Evolutionary conservation across 495 filamentous ascomycete genomes (phyloP), one percentile per base, ranked within the genome.

Genomic region (Penicillium maclennaniae): DNA sequence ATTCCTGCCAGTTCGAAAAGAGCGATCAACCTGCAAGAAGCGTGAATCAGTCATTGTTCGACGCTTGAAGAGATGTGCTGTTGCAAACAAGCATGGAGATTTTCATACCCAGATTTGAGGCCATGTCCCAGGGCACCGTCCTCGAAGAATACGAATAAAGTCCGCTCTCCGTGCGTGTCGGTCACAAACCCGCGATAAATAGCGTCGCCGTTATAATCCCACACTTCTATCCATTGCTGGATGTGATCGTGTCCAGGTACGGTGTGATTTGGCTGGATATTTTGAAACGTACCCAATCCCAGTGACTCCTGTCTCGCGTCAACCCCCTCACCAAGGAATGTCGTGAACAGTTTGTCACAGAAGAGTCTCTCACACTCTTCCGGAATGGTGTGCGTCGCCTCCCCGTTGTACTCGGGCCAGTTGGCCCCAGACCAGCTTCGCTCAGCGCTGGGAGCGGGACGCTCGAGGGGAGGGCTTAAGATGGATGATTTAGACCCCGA

Each of bases 341-440:
- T 88, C 75, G 84, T 73, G 72, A 79, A 85, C 86, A 97, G 83
- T 77, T 82, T 87, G 83, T 91, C 88, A 80, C 92, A 97, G 81
- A 97, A 93, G 82, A 97, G 92, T 76, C 92, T 97, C 91, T 96
- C 92, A 97, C 92, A 95, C 89, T 96, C 90, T 89, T 83, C 92
- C 89, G 86, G 88, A 80, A 97, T 95, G 77, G 83, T 84, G 74
- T 89, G 83, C 86, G 87, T 82, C 83, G 91, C 91, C 88, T 89
- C 91, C 87, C 84, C 86, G 81, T 81, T 82, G 67, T 83, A 69
- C 69, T 74, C 79, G 69, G 66, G 52, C 65, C 64, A 54, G 50
- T 55, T 61, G 31, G 64, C 62, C 43, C 64, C 65, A 47, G 65
- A 45, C 66, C 66, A 77, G 64, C 73, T 77, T 67, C 81, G 76